Evolutionary conservation across 1,139 yeast genomes (phyloP), one percentile per base, ranked within the genome.

Genomic region (Sugiyamaella xylanicola): DNA sequence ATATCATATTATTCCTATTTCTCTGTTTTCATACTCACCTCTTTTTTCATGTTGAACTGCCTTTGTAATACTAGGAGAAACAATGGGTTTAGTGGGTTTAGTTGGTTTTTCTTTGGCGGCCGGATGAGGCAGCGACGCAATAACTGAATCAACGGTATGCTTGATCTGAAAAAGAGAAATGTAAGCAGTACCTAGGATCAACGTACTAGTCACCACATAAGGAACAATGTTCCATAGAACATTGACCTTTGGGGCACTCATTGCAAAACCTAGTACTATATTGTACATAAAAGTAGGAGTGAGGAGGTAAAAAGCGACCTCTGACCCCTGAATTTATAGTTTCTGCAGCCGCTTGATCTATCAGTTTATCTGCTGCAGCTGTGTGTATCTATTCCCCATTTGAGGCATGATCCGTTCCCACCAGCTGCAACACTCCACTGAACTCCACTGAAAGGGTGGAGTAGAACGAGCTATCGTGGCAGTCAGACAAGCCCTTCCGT

Each of bases 1-100:
- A n/a, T n/a, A n/a, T n/a, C n/a, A n/a, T n/a, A n/a, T n/a, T n/a
- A n/a, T n/a, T n/a, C n/a, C n/a, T n/a, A n/a, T n/a, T n/a, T n/a
- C n/a, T n/a, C n/a, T n/a, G n/a, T n/a, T n/a, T n/a, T n/a, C n/a
- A n/a, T n/a, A n/a, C n/a, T n/a, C n/a, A n/a, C n/a, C n/a, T n/a
- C n/a, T n/a, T n/a, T n/a, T n/a, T n/a, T n/a, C n/a, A n/a, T n/a
- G n/a, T n/a, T n/a, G n/a, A n/a, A n/a, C n/a, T n/a, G n/a, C n/a
- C n/a, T n/a, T n/a, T n/a, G n/a, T n/a, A n/a, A n/a, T n/a, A n/a
- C n/a, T n/a, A n/a, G n/a, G n/a, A n/a, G n/a, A n/a, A n/a, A n/a
- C n/a, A n/a, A n/a, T n/a, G n/a, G n/a, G n/a, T n/a, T n/a, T 61
- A 62, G 29, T 25, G 32, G 32, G 11, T 25, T 25, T 25, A 11